These are phyloP conservation scores for Starmerella apicola DNA, from an alignment of 805 yeast species.

Conservation along the genomic window DNA sequence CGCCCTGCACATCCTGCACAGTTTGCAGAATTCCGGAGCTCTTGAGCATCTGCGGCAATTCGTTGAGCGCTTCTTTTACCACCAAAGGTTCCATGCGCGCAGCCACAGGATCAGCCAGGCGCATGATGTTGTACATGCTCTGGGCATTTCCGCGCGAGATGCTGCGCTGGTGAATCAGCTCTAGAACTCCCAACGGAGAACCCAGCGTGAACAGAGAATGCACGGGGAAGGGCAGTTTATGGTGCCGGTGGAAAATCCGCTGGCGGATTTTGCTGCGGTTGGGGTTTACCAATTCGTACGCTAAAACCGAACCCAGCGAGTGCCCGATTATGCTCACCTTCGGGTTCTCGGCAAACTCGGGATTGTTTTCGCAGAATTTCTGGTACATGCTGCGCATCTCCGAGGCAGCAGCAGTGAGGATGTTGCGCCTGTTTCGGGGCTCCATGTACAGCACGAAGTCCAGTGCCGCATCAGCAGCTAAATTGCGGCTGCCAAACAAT, in stretches of 20 bases:
- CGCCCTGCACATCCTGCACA: background rate
- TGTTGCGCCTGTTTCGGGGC: slow-evolving; percentile 49
- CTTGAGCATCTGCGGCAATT: slow-evolving; percentile 40
- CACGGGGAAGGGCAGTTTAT: slow-evolving; percentile 53
- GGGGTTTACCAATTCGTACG: slow-evolving; percentile 55
- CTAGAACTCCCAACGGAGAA: slow-evolving; percentile 81
- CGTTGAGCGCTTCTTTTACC: slow-evolving; percentile 34
- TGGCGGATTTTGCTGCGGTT: no score
- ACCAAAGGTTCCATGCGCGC: slow-evolving; percentile 82
- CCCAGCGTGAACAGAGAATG: slow-evolving; percentile 72
- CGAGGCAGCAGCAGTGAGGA: slow-evolving; percentile 45
- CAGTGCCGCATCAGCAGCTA: slow-evolving; percentile 75
- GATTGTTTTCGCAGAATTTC: slow-evolving; percentile 49
- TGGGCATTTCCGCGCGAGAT: slow-evolving; percentile 31
- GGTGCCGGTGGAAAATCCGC: no score
- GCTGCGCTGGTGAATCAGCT: slow-evolving; percentile 45
- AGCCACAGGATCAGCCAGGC: slow-evolving; percentile 85
- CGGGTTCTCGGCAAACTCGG: slow-evolving; percentile 50
- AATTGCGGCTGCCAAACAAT: slow-evolving; percentile 28
- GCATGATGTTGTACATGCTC: slow-evolving; percentile 68
- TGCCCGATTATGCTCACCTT: slow-evolving; percentile 78
- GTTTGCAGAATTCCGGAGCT: background rate
- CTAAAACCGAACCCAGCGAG: slow-evolving; percentile 79
- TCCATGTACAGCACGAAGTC: slow-evolving; percentile 71
- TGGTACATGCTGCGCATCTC: slow-evolving; percentile 54